phyloP scores from a whole-genome alignment of 257 asterid species.

The Salvia hispanica region DNA sequence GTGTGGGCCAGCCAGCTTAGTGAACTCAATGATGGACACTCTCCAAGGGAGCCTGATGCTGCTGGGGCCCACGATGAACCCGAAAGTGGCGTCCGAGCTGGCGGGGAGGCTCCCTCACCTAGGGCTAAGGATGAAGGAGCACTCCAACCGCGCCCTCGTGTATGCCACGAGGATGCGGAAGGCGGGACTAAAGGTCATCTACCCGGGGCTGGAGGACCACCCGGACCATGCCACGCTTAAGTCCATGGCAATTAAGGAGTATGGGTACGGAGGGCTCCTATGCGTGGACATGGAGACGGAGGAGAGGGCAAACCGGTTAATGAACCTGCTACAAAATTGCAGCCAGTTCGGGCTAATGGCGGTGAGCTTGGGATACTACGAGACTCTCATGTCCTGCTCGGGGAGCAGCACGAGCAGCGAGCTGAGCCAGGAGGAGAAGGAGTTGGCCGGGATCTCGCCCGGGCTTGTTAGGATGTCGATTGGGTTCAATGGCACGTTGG shows the following conservation, averaged over 20 bases:
- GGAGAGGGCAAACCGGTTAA: slow-evolving; percentile 71
- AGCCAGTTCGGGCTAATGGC: slow-evolving; percentile 92
- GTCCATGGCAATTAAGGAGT: slow-evolving; percentile 59
- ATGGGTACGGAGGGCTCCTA: slow-evolving; percentile 81
- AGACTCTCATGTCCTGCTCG: slow-evolving; percentile 93
- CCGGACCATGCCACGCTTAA: slow-evolving; percentile 65
- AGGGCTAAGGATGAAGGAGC: slow-evolving; percentile 87
- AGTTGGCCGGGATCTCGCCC: slow-evolving; percentile 78
- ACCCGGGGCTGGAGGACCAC: slow-evolving; percentile 82
- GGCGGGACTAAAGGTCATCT: slow-evolving; percentile 71
- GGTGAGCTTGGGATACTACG: slow-evolving; percentile 89
- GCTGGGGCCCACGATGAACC: slow-evolving; percentile 93
- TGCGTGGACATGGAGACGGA: slow-evolving; percentile 40
- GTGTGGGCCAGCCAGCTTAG: slow-evolving; percentile 83
- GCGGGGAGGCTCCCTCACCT: slow-evolving; percentile 82
- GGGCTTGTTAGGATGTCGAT: slow-evolving; percentile 87
- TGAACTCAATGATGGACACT: slow-evolving; percentile 95
- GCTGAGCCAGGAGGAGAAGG: slow-evolving; percentile 67
- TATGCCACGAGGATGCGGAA: slow-evolving; percentile 69
- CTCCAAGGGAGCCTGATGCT: slow-evolving; percentile 90
- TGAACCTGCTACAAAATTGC: slow-evolving; percentile 70
- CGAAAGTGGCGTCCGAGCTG: slow-evolving; percentile 84
- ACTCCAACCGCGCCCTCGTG: slow-evolving; percentile 64
- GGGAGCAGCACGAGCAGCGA: slow-evolving; percentile 96
- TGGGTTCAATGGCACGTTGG: slow-evolving; percentile 75